Evolutionary conservation across 495 filamentous ascomycete species (phyloP), one percentile per base, ranked within the genome.

Genomic region (Annulohypoxylon maeteangense): DNA sequence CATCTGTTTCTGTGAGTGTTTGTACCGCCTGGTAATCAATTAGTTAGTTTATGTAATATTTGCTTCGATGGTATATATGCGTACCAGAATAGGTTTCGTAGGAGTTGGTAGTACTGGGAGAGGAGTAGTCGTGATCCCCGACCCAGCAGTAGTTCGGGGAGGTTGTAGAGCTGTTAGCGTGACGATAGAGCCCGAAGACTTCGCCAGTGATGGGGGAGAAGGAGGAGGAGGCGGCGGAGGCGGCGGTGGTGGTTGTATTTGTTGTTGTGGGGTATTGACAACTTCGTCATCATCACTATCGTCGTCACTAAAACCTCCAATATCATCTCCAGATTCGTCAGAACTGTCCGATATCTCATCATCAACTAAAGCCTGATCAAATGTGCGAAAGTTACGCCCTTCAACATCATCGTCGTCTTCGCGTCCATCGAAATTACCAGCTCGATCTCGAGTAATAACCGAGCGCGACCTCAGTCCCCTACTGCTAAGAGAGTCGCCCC

Each of bases 141-240:
- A 23, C 8, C 23, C 32, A 51, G 22, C 0, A 50, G 69, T 65
- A 60, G 38, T 22, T 72, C 63, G 51, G 32, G 59, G 58, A 20
- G 69, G 53, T 47, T 45, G 64, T 34, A 59, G 18, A 14, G 69
- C 64, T n/a, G 69, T 66, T 4, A 65, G 27, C 59, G 62, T 70
- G 34, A 59, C 40, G 36, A 72, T 44, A 54, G 56, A 60, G 8
- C 68, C 63, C 8, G 61, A 61, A 36, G 65, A 51, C 14, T 58
- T 67, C 27, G 65, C 51, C 36, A 29, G n/a, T 4, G 68, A 23
- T 55, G 42, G 2, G 20, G 16, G 10, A 12, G 42, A 18, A 54
- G 50, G 7, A 10, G 47, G 47, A 20, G 50, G 16, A 0, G 50
- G 45, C 34, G 22, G 7, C n/a, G 47, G 47, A 20, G 50, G 16